Percentiles rank a stretch among this genome's conserved stretches.
Evolutionary conservation across 2,329 filamentous ascomycete species (phyloP).

Genomic region (Dryadomyces quercivorus): DNA sequence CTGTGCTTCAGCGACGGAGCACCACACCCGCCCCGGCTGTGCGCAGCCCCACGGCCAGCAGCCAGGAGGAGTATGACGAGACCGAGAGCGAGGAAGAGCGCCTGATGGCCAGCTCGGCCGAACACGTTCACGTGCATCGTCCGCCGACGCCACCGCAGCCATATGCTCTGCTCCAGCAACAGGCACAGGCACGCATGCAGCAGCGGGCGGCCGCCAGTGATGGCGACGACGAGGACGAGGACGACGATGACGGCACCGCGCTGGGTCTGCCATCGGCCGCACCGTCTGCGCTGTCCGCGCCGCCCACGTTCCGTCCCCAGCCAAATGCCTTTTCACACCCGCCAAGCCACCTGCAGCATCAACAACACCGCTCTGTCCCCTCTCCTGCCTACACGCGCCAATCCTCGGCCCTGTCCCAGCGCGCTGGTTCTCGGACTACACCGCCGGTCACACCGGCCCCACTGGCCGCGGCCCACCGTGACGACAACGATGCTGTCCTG

Average conservation of each 20-base stretch:
- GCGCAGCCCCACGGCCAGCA: conserved; percentile 42
- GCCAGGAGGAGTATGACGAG: conserved; percentile 90
- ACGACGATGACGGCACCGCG: conserved; percentile 64
- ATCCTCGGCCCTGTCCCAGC: conserved; percentile 31
- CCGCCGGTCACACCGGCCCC: conserved; percentile 37
- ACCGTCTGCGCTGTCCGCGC: conserved; percentile 46
- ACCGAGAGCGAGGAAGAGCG: conserved; percentile 82
- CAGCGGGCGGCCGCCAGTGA: conserved; percentile 21
- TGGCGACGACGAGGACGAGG: conserved; percentile 27
- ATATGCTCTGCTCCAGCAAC: conserved; percentile 4
- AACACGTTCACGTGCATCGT: conserved; percentile 34
- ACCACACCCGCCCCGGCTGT: conserved; percentile 24
- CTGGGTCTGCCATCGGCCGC: conserved; percentile 46
- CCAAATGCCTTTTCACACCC: conserved; percentile 89
- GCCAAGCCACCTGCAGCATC: conserved; percentile 37
- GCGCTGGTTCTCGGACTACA: conserved; percentile 30
- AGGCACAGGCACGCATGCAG: conserved; percentile 1
- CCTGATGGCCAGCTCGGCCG: conserved; percentile 45
- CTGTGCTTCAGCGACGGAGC: conserved; percentile 12
- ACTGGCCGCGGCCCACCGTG: conserved; percentile 60
- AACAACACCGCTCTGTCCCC: conserved; percentile 36
- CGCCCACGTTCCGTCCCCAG: conserved; percentile 62
- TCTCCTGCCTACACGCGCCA: conserved; percentile 35
- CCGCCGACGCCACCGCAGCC: conserved; percentile 15
- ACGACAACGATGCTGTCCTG: conserved; percentile 86